Evolutionary conservation across 1,284 basidiomycete genomes (phyloP).

Genomic region (Porodaedalea pini): DNA sequence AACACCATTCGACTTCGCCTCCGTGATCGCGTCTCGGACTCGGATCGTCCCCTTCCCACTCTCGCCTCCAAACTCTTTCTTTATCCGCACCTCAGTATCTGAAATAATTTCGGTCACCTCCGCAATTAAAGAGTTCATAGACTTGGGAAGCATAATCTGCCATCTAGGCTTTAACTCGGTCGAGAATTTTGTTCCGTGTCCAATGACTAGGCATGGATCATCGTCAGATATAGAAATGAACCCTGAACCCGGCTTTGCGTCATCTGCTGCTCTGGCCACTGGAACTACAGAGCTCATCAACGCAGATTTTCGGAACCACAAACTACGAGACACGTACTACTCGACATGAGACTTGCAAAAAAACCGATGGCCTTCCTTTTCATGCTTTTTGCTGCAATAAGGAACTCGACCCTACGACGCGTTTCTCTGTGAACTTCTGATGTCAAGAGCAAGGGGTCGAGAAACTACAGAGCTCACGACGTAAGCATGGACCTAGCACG

Average conservation of each 20-base stretch:
- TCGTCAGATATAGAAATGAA: slow-evolving; percentile 67
- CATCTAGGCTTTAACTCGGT: slow-evolving; percentile 76
- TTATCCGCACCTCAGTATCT: slow-evolving; percentile 82
- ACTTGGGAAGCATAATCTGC: slow-evolving; percentile 89
- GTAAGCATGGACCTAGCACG: slow-evolving; percentile 5
- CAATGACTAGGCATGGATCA: slow-evolving; percentile 79
- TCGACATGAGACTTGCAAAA: slow-evolving; percentile 83
- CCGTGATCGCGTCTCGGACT: slow-evolving; percentile 64
- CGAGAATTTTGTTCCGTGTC: slow-evolving; percentile 78
- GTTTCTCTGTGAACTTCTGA: slow-evolving; percentile 88
- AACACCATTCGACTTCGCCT: slow-evolving; percentile 49
- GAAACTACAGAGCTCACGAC: slow-evolving; percentile 58
- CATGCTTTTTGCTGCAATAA: slow-evolving; percentile 94
- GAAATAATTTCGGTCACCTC: slow-evolving; percentile 89
- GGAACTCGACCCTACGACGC: slow-evolving; percentile 79
- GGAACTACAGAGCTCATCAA: slow-evolving; percentile 58
- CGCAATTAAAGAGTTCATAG: slow-evolving; percentile 72
- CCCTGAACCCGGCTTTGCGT: slow-evolving; percentile 78
- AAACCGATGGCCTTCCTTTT: slow-evolving; percentile 78
- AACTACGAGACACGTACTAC: slow-evolving; percentile 60
- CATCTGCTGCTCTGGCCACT: slow-evolving; percentile 89
- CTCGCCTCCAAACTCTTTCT: slow-evolving; percentile 86
- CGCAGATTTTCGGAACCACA: neutral
- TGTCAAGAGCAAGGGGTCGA: slow-evolving; percentile 89
- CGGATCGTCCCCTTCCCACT: slow-evolving; percentile 72